phyloP scores from a whole-genome alignment of 306 rosid genomes.

The Rosa rugosa region DNA sequence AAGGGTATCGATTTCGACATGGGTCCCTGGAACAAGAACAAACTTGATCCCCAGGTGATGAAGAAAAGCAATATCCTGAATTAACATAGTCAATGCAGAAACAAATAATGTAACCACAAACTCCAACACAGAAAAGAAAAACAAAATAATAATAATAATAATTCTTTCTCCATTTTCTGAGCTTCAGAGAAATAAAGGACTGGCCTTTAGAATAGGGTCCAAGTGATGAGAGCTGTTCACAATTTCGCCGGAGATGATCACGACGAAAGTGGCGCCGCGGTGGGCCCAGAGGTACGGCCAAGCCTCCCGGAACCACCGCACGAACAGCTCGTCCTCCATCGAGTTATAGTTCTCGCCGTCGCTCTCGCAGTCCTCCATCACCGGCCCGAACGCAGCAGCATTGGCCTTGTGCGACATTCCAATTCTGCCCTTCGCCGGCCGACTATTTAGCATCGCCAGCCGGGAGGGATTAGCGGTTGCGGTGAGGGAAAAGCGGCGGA shows the following conservation, averaged over 20 bases:
- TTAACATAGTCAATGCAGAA: background rate
- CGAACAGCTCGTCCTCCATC: slow-evolving; percentile 76
- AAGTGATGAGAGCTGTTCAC: slow-evolving; percentile 57
- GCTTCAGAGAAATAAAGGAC: slow-evolving; percentile 19
- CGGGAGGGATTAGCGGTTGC: slow-evolving; percentile 3
- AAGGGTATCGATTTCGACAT: slow-evolving; percentile 81
- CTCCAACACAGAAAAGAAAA: background rate
- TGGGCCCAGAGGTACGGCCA: slow-evolving; percentile 94
- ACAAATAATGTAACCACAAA: background rate
- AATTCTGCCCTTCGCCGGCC: slow-evolving; percentile 14
- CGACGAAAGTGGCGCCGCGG: slow-evolving; percentile 79
- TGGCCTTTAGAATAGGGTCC: slow-evolving; percentile 85
- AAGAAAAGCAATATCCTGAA: slow-evolving; percentile 97
- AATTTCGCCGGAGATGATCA: slow-evolving; percentile 82
- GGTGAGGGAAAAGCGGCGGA: slow-evolving; percentile 17
- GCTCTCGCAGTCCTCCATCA: slow-evolving; percentile 30
- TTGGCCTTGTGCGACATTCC: slow-evolving; percentile 21
- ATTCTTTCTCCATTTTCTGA: background rate
- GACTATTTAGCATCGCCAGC: background rate
- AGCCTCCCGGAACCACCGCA: slow-evolving; percentile 87
- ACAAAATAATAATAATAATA: too few relatives aligned
- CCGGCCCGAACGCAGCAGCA: slow-evolving; percentile 23
- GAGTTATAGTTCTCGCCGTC: slow-evolving; percentile 46
- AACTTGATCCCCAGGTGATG: slow-evolving; percentile 91
- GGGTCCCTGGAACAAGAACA: slow-evolving; percentile 91